Conservation (phyloP, 1,284 basidiomycete species). For the Schizopora paradoxa region DNA sequence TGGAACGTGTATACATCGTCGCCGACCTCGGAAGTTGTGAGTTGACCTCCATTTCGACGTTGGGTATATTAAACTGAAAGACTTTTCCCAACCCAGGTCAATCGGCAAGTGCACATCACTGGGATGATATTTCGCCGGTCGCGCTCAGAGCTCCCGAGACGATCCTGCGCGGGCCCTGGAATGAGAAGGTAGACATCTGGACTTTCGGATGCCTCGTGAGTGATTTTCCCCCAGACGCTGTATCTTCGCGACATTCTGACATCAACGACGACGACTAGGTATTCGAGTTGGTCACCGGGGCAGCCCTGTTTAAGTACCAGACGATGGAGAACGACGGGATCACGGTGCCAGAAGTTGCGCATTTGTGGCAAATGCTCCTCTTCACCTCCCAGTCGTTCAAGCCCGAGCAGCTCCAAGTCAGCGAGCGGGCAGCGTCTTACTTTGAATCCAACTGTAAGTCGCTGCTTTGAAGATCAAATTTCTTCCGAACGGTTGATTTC, state of each 20-base stretch:
- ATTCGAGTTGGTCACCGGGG: constrained; percentile 21
- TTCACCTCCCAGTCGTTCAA: constrained; percentile 14
- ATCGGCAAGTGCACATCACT: constrained; percentile 14
- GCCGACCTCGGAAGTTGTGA: constrained; percentile 29
- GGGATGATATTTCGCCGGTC: constrained; percentile 22
- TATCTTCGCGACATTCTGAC: background rate
- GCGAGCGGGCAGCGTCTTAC: constrained; percentile 7
- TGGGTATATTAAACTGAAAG: too few species aligned
- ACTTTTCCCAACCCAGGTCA: too few species aligned
- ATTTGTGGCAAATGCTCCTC: constrained; percentile 26
- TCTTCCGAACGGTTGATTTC: too few species aligned
- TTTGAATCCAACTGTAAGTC: constrained; percentile 19
- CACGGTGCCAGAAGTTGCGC: constrained; percentile 15
- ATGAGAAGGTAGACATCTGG: constrained; percentile 32
- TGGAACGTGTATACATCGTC: constrained; percentile 25
- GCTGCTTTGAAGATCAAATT: too few species aligned
- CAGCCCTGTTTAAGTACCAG: constrained; percentile 21
- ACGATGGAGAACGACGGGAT: constrained; percentile 15
- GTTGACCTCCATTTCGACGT: constrained; percentile 3
- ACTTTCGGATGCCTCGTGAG: constrained; percentile 30
- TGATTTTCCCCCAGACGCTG: constrained; percentile 1
- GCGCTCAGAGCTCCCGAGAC: constrained; percentile 29
- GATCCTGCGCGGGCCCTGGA: constrained; percentile 27
- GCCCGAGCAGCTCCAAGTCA: constrained; percentile 7
- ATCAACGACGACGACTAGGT: constrained; percentile 18